phyloP scores from a whole-genome alignment of 441 rosid species.

The Adansonia rubrostipa region DNA sequence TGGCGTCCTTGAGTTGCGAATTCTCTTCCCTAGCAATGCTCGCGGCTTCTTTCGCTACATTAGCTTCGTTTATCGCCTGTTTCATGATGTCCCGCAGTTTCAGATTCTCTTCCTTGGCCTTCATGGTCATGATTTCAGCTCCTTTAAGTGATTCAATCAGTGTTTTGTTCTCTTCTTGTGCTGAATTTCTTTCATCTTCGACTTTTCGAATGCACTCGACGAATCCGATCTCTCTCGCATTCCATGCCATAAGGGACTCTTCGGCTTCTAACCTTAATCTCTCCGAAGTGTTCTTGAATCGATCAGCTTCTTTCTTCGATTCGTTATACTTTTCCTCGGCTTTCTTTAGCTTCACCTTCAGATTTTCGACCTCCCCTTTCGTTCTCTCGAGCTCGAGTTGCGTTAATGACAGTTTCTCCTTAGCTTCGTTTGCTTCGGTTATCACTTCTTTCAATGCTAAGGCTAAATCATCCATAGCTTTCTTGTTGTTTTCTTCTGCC shows the following conservation, averaged over 20 bases:
- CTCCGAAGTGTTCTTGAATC: conserved; percentile 58
- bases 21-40: conserved; percentile 70
- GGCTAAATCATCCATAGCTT: conserved; percentile 88
- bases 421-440: conserved; percentile 53
- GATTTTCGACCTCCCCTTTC: conserved; percentile 39
- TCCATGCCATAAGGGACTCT: conserved; percentile 82
- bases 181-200: conserved; percentile 67
- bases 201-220: conserved; percentile 67
- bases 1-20: conserved; percentile 68
- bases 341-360: conserved; percentile 40
- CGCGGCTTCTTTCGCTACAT: conserved; percentile 84
- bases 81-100: conserved; percentile 80
- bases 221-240: conserved; percentile 69
- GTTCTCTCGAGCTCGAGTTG: conserved; percentile 51
- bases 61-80: conserved; percentile 89
- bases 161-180: conserved; percentile 49
- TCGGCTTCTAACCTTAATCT: conserved; percentile 79
- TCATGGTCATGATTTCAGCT: conserved; percentile 45
- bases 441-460: conserved; percentile 79
- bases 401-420: conserved; percentile 51
- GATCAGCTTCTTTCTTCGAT: conserved; percentile 62
- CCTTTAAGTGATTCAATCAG: conserved; percentile 50
- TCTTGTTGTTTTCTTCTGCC: conserved; percentile 78
- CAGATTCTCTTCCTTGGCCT: conserved; percentile 68
- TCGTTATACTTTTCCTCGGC: conserved; percentile 44